A percentile compares a stretch with the other conserved stretches of the same genome.
Conservation (phyloP, 768 basidiomycete genomes). For the Cubamyces sp. region DNA sequence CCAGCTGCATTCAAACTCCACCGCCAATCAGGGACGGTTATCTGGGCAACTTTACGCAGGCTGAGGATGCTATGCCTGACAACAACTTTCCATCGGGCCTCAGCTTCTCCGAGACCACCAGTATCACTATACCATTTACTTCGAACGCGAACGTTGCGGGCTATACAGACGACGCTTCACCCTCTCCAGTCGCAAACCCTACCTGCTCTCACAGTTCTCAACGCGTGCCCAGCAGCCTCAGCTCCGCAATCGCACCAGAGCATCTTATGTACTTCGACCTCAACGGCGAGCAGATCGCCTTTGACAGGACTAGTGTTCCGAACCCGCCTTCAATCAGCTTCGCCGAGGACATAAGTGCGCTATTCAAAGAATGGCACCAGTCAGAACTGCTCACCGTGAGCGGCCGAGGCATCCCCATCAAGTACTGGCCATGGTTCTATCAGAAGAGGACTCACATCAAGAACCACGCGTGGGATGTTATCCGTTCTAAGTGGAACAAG, state of each 20-base stretch:
- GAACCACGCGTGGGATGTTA: slow-evolving; percentile 17
- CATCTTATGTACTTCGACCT: slow-evolving; percentile 10
- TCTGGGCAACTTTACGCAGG: no score
- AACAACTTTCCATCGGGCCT: not conserved
- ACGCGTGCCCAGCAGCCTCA: not conserved
- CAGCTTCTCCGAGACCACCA: not conserved
- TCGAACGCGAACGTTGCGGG: not conserved
- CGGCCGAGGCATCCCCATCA: slow-evolving; percentile 24
- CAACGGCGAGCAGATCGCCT: slow-evolving; percentile 1
- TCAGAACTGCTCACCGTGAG: slow-evolving; percentile 20
- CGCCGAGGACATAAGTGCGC: slow-evolving; percentile 19
- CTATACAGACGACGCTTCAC: no score
- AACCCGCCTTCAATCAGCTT: slow-evolving; percentile 20
- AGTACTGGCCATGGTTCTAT: slow-evolving; percentile 28
- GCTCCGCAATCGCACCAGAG: not conserved
- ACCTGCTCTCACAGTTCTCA: no score
- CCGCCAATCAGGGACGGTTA: no score
- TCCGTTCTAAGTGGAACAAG: slow-evolving; percentile 23
- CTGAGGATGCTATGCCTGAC: no score
- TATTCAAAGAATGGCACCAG: slow-evolving; percentile 27
- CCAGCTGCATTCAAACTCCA: no score
- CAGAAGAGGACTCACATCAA: slow-evolving; percentile 18
- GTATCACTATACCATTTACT: not conserved
- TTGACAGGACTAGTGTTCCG: slow-evolving; percentile 6
- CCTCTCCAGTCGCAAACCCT: no score